phyloP scores from a whole-genome alignment of 192 early-diverging fungal species.

The Coemansia erecta region DNA sequence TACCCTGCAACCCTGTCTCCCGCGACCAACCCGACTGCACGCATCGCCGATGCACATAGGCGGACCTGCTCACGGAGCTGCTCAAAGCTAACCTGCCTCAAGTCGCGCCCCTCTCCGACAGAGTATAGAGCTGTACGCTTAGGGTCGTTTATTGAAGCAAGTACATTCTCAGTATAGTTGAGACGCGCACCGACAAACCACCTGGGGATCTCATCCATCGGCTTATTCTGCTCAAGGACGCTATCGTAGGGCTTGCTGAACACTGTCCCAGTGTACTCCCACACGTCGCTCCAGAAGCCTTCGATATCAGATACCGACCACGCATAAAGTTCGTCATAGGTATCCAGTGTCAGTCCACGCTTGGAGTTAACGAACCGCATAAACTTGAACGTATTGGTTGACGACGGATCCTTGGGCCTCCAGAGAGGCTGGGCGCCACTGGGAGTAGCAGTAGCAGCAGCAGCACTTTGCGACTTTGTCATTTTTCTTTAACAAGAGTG shows the following conservation, averaged over 20 bases:
- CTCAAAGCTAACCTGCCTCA: conserved; percentile 64
- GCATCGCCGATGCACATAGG: conserved; percentile 70
- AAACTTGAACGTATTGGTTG: conserved; percentile 72
- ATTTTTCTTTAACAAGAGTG: neutral
- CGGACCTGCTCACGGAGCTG: conserved; percentile 72
- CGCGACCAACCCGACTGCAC: conserved; percentile 61
- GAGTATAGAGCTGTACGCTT: conserved; percentile 47
- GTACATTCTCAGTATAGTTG: conserved; percentile 91
- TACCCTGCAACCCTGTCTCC: conserved; percentile 90
- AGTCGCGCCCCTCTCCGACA: conserved; percentile 42
- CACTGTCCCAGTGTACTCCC: conserved; percentile 63
- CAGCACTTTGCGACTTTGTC: conserved; percentile 2
- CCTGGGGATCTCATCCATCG: conserved; percentile 84
- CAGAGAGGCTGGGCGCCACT: conserved; percentile 51
- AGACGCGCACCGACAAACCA: conserved; percentile 86
- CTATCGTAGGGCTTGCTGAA: conserved; percentile 15
- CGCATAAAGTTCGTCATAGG: conserved; percentile 75
- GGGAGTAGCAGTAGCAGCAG: neutral
- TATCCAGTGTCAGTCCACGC: conserved; percentile 49
- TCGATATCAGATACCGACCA: conserved; percentile 78
- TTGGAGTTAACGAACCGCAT: conserved; percentile 68
- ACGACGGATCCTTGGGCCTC: conserved; percentile 57
- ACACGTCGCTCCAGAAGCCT: conserved; percentile 85
- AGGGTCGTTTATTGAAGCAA: conserved; percentile 56
- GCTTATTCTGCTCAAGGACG: conserved; percentile 67